These are phyloP conservation scores for Botrytis pseudocinerea DNA, from an alignment of 2,329 filamentous ascomycete genomes.

Conservation along the genomic window DNA sequence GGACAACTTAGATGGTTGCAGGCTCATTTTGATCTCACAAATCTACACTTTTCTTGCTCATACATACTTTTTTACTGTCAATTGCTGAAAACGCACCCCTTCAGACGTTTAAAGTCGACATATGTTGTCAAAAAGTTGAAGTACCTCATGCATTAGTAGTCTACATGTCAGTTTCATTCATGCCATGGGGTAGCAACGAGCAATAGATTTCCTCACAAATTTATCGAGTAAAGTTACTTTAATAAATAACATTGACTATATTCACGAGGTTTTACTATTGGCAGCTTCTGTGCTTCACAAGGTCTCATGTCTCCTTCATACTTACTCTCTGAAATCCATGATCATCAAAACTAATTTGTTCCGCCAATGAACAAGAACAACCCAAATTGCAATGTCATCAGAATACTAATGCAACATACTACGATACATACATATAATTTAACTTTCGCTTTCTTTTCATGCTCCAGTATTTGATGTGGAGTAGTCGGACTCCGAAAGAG, in stretches of 20 bases:
- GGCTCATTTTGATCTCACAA: background rate
- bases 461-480: background rate
- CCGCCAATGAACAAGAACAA: background rate
- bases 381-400: no score
- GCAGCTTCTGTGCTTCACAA: background rate
- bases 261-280: no score
- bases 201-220: no score
- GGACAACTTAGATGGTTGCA: background rate
- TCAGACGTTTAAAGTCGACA: background rate
- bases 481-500: background rate
- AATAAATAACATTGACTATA: no score
- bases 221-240: no score
- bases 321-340: background rate
- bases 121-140: background rate
- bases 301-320: background rate
- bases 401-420: background rate
- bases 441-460: background rate
- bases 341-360: background rate
- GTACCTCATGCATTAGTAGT: no score
- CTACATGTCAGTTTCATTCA: no score
- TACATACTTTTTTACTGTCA: background rate
- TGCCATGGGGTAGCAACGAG: no score
- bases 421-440: background rate
- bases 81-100: background rate
- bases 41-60: background rate